phyloP scores from a whole-genome alignment of 345 rosid species.

The Brassica nigra region DNA sequence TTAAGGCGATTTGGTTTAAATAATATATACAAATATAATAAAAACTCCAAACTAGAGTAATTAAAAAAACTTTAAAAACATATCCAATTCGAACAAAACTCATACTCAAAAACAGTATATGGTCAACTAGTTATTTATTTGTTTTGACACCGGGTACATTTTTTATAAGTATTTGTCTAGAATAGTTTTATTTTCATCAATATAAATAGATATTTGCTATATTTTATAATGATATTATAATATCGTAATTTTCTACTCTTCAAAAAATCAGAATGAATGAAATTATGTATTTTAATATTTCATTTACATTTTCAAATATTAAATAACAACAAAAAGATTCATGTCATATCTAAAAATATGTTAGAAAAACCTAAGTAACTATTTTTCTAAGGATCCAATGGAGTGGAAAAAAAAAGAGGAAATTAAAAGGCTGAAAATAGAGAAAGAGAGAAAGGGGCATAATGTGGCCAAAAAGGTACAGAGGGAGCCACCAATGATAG shows the following conservation, averaged over 20 bases:
- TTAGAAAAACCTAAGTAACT: neutral
- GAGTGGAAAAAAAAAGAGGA: neutral
- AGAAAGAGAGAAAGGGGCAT: conserved; percentile 11
- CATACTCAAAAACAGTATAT: neutral
- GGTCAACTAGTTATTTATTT: neutral
- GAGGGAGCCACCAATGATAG: conserved; percentile 47
- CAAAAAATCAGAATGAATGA: neutral
- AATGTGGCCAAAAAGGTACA: conserved; percentile 49
- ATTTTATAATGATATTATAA: neutral
- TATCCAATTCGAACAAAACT: neutral
- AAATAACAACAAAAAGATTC: neutral
- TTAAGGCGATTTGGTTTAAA: neutral
- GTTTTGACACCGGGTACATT: neutral
- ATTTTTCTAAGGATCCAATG: neutral
- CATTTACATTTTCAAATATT: neutral
- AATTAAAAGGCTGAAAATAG: neutral
- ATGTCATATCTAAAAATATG: neutral
- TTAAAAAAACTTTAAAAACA: neutral
- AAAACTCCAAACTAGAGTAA: neutral
- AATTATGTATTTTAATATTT: neutral
- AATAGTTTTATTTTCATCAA: neutral
- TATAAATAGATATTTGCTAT: neutral
- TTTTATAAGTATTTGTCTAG: neutral
- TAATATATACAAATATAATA: neutral
- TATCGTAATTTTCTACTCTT: neutral